Evolutionary conservation across 164 flowering plant species (phyloP).

Genomic region (Tetrastigma voinierianum): DNA sequence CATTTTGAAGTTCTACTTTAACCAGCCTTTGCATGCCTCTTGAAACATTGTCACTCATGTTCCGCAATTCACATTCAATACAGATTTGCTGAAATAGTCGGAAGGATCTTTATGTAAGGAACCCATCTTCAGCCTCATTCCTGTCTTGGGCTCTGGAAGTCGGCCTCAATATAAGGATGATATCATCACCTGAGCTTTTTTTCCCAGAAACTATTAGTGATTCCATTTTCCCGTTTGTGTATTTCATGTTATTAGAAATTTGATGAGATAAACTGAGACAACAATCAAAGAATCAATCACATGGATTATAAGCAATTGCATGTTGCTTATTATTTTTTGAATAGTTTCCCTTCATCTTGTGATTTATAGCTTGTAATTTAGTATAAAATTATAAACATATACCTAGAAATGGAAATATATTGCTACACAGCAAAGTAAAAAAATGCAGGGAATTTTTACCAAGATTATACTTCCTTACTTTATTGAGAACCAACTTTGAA

Average conservation of each 20-base stretch:
- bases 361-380: too few relatives aligned
- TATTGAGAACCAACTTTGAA: too few relatives aligned
- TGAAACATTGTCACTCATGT: slow-evolving; percentile 38
- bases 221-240: background rate
- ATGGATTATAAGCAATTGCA: too few relatives aligned
- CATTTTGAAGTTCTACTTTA: slow-evolving; percentile 70
- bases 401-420: too few relatives aligned
- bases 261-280: too few relatives aligned
- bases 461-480: too few relatives aligned
- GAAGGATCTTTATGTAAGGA: slow-evolving; percentile 18
- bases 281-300: too few relatives aligned
- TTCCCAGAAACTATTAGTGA: slow-evolving; percentile 32
- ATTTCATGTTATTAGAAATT: background rate
- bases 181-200: slow-evolving; percentile 74
- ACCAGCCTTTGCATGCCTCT: slow-evolving; percentile 29
- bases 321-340: too few relatives aligned
- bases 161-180: slow-evolving; percentile 52
- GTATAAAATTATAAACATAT: too few relatives aligned
- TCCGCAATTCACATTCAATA: slow-evolving; percentile 45
- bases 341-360: too few relatives aligned
- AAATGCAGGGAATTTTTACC: too few relatives aligned
- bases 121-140: slow-evolving; percentile 68
- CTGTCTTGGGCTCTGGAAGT: slow-evolving; percentile 79
- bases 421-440: too few relatives aligned
- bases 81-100: slow-evolving; percentile 46